A percentile compares a stretch with the other conserved stretches of the same genome.
phyloP scores from a whole-genome alignment of 495 filamentous ascomycete species.

The Echria macrotheca region DNA sequence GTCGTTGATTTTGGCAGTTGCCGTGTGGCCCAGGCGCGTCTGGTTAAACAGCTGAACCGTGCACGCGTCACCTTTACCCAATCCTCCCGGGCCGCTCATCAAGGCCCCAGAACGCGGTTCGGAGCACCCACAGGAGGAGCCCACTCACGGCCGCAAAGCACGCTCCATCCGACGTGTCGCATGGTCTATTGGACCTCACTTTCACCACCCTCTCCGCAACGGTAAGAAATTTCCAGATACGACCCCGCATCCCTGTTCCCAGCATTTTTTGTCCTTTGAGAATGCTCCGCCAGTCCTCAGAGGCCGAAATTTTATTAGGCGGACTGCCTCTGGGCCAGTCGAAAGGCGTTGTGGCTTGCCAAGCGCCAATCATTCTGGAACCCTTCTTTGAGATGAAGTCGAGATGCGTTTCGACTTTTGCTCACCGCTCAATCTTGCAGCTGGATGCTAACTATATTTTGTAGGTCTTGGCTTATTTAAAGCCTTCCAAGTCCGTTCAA shows the following conservation, averaged over 20 bases:
- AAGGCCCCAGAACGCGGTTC: too few species aligned
- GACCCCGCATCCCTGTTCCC: conserved; percentile 1
- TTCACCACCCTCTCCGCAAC: conserved; percentile 1
- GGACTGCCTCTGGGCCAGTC: not conserved
- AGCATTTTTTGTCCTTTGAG: not conserved
- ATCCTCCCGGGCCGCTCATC: too few species aligned
- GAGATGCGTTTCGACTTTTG: conserved; percentile 9
- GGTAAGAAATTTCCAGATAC: conserved; percentile 10
- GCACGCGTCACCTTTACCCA: conserved; percentile 18
- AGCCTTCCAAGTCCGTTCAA: not conserved
- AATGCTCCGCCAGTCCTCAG: not conserved
- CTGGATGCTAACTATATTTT: not conserved
- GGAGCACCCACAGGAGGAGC: too few species aligned
- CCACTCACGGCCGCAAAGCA: too few species aligned
- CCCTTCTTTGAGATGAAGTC: conserved; percentile 5
- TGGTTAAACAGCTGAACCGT: conserved; percentile 20
- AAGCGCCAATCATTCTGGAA: conserved; percentile 10
- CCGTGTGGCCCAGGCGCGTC: conserved; percentile 21
- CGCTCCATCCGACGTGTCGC: conserved; percentile 2
- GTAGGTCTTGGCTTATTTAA: conserved; percentile 8
- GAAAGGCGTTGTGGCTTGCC: conserved; percentile 15
- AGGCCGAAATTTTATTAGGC: too few species aligned
- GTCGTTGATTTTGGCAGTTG: conserved; percentile 22
- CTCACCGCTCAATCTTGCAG: conserved; percentile 20
- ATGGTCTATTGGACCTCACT: not conserved